Evolutionary conservation across 2,329 filamentous ascomycete species (phyloP), one percentile per base, ranked within the genome.

Genomic region (Chrysosporium keratinophilum): DNA sequence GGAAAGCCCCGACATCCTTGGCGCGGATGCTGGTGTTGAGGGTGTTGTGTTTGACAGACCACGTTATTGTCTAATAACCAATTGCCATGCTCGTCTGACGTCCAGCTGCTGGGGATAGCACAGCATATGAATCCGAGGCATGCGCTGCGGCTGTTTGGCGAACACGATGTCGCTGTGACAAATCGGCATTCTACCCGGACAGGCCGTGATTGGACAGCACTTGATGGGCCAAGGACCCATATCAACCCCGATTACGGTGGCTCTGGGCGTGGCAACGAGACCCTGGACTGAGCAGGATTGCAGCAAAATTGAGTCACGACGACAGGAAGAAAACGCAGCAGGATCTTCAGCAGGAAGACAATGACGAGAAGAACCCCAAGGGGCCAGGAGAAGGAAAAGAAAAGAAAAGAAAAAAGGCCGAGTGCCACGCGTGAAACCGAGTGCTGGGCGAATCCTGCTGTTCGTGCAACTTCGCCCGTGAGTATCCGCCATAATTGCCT

Each of bases 61-160:
- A 28, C 23, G n/a, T n/a, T n/a, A n/a, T 28, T 7, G 23, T 7
- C 23, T 28, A 7, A 3, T 28, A 28, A 28, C 7, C 3, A 28
- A 7, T 28, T n/a, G n/a, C 23, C 23, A 4, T 28, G 23, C 23
- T 28, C 23, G 23, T 28, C 23, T 28, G 3, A 28, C 23, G 23
- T 7, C 23, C 7, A 28, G n/a, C n/a, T n/a, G n/a, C n/a, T n/a
- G n/a, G n/a, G n/a, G n/a, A n/a, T n/a, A n/a, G n/a, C n/a, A n/a
- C n/a, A n/a, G 37, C 48, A 50, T 50, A 50, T 50, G 37, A 50
- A 50, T 43, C 48, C 48, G 48, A 50, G 48, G 37, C 48, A 41
- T 37, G 10, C 43, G 12, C n/a, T 34, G 20, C n/a, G 6, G 23
- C 14, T 33, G 43, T 28, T 45, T 35, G 44, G 19, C 14, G 9